Percentiles rank a stretch among this genome's conserved stretches.
phyloP scores from a whole-genome alignment of 2,329 filamentous ascomycete genomes.

The Penicillium sp. region DNA sequence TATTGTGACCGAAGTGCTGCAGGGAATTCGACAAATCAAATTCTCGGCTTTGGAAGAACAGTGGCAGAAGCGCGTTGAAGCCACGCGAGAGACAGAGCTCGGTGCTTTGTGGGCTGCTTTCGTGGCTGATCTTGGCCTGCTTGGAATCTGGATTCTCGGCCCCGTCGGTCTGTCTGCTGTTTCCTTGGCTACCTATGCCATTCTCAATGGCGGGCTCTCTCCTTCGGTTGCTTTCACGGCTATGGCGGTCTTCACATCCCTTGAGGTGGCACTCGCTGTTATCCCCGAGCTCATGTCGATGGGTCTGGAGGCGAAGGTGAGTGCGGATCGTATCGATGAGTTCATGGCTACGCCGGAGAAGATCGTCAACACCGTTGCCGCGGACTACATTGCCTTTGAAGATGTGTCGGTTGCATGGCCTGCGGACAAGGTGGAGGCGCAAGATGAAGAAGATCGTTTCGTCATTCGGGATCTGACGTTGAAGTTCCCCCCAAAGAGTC shows the following conservation, averaged over 20 bases:
- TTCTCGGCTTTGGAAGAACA: constrained; percentile 74
- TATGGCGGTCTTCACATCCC: constrained; percentile 68
- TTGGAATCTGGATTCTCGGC: constrained; percentile 71
- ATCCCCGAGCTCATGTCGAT: constrained; percentile 73
- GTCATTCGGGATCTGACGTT: constrained; percentile 65
- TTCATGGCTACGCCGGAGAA: constrained; percentile 70
- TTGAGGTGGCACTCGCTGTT: constrained; percentile 70
- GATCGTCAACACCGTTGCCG: constrained; percentile 61
- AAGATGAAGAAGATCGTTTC: constrained; percentile 59
- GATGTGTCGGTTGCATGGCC: constrained; percentile 70
- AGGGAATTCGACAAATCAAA: constrained; percentile 82
- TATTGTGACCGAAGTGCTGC: constrained; percentile 73
- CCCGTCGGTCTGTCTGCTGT: constrained; percentile 73
- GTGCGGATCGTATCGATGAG: constrained; percentile 68
- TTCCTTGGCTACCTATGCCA: constrained; percentile 68
- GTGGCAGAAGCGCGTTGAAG: constrained; percentile 71
- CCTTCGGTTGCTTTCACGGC: constrained; percentile 79
- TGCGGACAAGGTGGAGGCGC: constrained; percentile 60
- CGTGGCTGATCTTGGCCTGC: constrained; percentile 61
- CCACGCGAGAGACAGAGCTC: constrained; percentile 67
- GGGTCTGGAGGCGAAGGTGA: constrained; percentile 72
- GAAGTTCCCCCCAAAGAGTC: constrained; percentile 66
- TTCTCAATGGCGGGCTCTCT: constrained; percentile 62
- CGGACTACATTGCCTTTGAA: constrained; percentile 64
- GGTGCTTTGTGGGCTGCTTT: constrained; percentile 67